Conservation (phyloP, 139 green algal species). For the Astrephomene gubernaculifera region DNA sequence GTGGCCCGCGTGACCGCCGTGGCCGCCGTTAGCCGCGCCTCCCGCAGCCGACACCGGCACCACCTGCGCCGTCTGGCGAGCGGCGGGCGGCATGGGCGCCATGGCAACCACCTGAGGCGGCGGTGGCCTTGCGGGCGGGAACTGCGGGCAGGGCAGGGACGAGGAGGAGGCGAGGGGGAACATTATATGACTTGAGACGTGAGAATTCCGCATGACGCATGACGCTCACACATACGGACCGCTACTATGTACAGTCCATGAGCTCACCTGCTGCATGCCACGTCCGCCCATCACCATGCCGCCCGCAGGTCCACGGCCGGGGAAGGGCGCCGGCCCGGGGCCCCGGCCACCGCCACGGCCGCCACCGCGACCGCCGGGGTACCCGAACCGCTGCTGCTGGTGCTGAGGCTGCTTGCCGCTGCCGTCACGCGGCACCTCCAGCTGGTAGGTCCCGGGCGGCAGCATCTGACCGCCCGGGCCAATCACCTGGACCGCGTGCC, state of each 20-base stretch:
- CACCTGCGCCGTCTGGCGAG: conserved; percentile 41
- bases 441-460: conserved; percentile 40
- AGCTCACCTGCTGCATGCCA: conserved; percentile 41
- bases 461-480: conserved; percentile 33
- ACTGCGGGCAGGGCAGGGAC: not conserved
- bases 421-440: conserved; percentile 32
- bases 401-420: not conserved
- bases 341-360: conserved; percentile 9
- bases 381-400: conserved; percentile 10
- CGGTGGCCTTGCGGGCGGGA: not conserved
- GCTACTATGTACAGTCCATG: no score
- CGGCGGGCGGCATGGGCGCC: conserved; percentile 29
- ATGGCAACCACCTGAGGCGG: conserved; percentile 6
- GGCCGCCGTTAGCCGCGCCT: not conserved
- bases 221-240: no score
- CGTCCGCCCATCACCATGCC: conserved; percentile 29
- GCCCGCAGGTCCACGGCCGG: not conserved
- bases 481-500: conserved; percentile 35
- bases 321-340: not conserved
- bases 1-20: no score
- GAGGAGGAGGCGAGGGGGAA: not conserved
- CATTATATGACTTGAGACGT: not conserved
- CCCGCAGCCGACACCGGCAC: conserved; percentile 1
- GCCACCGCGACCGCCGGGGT: not conserved
- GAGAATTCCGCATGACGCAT: no score